A percentile compares a stretch with the other conserved stretches of the same genome.
phyloP scores from a whole-genome alignment of 2,329 filamentous ascomycete genomes.

The Pyrenochaeta sp. region DNA sequence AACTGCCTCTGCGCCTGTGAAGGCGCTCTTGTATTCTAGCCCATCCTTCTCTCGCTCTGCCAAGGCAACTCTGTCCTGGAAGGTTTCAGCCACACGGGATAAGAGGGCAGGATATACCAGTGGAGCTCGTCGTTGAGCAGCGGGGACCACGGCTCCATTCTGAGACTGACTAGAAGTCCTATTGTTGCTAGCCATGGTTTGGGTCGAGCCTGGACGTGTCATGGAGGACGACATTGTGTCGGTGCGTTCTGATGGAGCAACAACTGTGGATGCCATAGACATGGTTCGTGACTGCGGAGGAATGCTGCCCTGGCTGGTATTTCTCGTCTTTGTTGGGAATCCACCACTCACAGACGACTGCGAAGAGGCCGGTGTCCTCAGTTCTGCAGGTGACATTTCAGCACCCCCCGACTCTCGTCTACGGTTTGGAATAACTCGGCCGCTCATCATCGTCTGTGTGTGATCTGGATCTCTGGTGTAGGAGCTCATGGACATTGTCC shows the following conservation, averaged over 20 bases:
- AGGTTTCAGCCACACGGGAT: slow-evolving; percentile 92
- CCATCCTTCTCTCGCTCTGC: slow-evolving; percentile 96
- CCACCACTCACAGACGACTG: slow-evolving; percentile 32
- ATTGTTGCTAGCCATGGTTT: slow-evolving; percentile 44
- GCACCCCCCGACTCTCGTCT: slow-evolving; percentile 63
- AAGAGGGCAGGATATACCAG: slow-evolving; percentile 93
- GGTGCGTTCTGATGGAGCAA: slow-evolving; percentile 69
- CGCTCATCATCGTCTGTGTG: slow-evolving; percentile 91
- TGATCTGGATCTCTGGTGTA: slow-evolving; percentile 80
- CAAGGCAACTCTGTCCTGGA: slow-evolving; percentile 85
- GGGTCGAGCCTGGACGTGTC: slow-evolving; percentile 52
- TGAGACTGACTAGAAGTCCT: slow-evolving; percentile 56
- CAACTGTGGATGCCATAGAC: slow-evolving; percentile 90
- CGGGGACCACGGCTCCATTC: slow-evolving; percentile 56
- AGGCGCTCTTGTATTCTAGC: slow-evolving; percentile 95
- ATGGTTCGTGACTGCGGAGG: slow-evolving; percentile 70
- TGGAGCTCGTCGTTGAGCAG: slow-evolving; percentile 69
- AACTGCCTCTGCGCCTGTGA: slow-evolving; percentile 93
- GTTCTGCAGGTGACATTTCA: slow-evolving; percentile 31
- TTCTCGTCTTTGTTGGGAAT: slow-evolving; percentile 46
- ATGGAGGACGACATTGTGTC: slow-evolving; percentile 64
- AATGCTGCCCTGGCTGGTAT: slow-evolving; percentile 47
- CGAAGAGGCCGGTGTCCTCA: slow-evolving; percentile 28
- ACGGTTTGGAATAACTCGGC: slow-evolving; percentile 85
- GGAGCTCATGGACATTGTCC: slow-evolving; percentile 95